Evolutionary conservation across 2,329 filamentous ascomycete genomes (phyloP).

Genomic region (Periconia sp.): DNA sequence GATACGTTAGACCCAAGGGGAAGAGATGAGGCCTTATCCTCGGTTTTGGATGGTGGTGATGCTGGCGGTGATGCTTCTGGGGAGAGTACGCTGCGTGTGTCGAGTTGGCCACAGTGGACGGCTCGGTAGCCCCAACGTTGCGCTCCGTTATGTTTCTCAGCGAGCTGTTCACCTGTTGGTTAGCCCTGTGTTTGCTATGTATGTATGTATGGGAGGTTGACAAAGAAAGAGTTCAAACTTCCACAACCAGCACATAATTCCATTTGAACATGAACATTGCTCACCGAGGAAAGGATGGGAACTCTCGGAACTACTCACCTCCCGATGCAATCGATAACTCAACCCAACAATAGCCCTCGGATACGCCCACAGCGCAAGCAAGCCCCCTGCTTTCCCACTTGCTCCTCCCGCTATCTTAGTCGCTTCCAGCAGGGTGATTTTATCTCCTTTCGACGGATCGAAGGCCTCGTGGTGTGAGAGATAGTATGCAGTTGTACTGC

Average conservation of each 20-base stretch:
- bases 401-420: conserved; percentile 84
- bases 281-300: neutral
- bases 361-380: conserved; percentile 91
- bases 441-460: conserved; percentile 67
- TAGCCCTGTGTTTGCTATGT: neutral
- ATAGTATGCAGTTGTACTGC: conserved; percentile 87
- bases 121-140: conserved; percentile 84
- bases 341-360: conserved; percentile 80
- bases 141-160: conserved; percentile 78
- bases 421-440: conserved; percentile 85
- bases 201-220: neutral
- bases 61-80: conserved; percentile 21
- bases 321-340: conserved; percentile 79
- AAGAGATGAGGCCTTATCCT: neutral
- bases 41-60: conserved; percentile 25
- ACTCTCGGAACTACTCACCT: conserved; percentile 40
- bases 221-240: neutral
- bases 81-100: conserved; percentile 49
- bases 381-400: conserved; percentile 90
- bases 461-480: conserved; percentile 83
- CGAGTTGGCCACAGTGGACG: conserved; percentile 71
- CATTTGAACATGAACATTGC: neutral
- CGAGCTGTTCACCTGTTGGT: conserved; percentile 50
- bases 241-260: neutral
- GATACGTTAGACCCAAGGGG: conserved; percentile 45